Percentiles rank a stretch among this genome's conserved stretches.
Conservation (phyloP, 2,329 filamentous ascomycete species). For the Ophiosphaerella korrae region DNA sequence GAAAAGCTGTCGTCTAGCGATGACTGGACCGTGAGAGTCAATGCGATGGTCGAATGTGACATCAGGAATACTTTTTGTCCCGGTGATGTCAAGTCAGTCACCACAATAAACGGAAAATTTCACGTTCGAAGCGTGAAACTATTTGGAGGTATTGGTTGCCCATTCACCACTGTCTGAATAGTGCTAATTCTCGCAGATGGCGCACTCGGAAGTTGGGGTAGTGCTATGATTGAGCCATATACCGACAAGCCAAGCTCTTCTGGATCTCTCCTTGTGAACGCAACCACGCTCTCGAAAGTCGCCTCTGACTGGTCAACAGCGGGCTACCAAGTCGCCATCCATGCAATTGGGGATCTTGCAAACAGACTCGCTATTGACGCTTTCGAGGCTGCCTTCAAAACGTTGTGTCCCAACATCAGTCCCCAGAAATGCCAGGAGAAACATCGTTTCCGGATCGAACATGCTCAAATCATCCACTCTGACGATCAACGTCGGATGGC, state of each 20-base stretch:
- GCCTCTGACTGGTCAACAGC: conserved; percentile 63
- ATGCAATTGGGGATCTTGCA: conserved; percentile 73
- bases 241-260: conserved; percentile 64
- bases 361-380: conserved; percentile 69
- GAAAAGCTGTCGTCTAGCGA: conserved; percentile 56
- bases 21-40: conserved; percentile 67
- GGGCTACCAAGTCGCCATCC: conserved; percentile 73
- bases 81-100: conserved; percentile 53
- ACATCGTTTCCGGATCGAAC: conserved; percentile 70
- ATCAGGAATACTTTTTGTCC: conserved; percentile 69
- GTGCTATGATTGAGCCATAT: conserved; percentile 73
- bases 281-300: conserved; percentile 61
- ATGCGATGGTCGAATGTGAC: conserved; percentile 71
- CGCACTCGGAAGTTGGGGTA: conserved; percentile 73
- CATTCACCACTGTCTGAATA: no score
- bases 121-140: conserved; percentile 69
- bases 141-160: conserved; percentile 61
- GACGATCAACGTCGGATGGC: conserved; percentile 66
- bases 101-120: conserved; percentile 57
- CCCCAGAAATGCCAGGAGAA: conserved; percentile 57
- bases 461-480: conserved; percentile 72
- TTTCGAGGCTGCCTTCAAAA: conserved; percentile 61
- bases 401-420: conserved; percentile 55
- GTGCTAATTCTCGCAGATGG: conserved; percentile 58
- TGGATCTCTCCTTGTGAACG: conserved; percentile 70